phyloP scores from a whole-genome alignment of 2,329 filamentous ascomycete genomes.

The Fusarium sp. region DNA sequence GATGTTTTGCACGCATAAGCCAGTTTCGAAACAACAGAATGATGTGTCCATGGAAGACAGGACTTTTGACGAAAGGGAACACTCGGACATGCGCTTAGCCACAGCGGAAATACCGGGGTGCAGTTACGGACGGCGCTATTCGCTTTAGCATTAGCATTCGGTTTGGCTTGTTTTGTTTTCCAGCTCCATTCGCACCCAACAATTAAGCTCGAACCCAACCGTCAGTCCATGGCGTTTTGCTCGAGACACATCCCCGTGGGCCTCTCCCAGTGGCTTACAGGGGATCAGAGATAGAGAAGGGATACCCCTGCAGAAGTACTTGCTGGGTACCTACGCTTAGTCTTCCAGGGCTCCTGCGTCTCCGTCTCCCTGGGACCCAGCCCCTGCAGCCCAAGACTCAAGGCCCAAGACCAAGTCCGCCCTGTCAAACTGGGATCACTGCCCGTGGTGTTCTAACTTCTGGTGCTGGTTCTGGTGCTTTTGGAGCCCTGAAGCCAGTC shows the following conservation, averaged over 20 bases:
- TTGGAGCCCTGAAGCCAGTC: constrained; percentile 40
- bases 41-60: constrained; percentile 21
- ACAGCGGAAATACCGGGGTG: constrained; percentile 46
- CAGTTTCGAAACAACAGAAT: constrained; percentile 22
- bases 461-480: constrained; percentile 14
- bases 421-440: constrained; percentile 45
- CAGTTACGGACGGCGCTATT: constrained; percentile 23
- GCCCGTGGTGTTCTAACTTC: constrained; percentile 7
- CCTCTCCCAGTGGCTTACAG: constrained; percentile 1
- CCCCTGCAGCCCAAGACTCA: constrained; percentile 23
- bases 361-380: constrained; percentile 36
- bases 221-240: constrained; percentile 46
- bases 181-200: constrained; percentile 40
- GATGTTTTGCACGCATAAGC: constrained; percentile 29
- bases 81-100: constrained; percentile 37
- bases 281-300: constrained; percentile 13
- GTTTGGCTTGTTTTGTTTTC: constrained; percentile 5
- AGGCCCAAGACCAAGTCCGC: constrained; percentile 43
- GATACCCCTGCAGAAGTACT: constrained; percentile 39
- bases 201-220: constrained; percentile 48
- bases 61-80: constrained; percentile 18
- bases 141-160: constrained; percentile 26
- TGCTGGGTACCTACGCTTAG: constrained; percentile 37
- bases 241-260: constrained; percentile 44
- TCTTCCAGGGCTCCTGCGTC: constrained; percentile 21